Evolutionary conservation across 2,329 filamentous ascomycete species (phyloP).

Genomic region (Dothideomycetes sp.): DNA sequence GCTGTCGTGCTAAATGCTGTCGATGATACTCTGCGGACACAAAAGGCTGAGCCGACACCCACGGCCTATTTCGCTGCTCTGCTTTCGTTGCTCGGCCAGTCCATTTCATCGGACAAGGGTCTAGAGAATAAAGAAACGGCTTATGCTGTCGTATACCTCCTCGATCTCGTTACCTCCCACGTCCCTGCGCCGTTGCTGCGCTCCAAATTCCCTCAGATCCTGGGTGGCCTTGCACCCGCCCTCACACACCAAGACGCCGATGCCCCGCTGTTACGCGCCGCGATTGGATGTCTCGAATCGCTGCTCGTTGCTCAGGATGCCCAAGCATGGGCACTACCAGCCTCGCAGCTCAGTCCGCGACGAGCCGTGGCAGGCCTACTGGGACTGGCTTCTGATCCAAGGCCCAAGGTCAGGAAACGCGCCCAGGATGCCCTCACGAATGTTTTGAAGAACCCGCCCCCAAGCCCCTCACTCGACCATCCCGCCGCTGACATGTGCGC

Average conservation of each 20-base stretch:
- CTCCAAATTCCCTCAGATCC: constrained; percentile 89
- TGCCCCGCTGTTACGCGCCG: constrained; percentile 73
- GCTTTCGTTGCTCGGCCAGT: constrained; percentile 73
- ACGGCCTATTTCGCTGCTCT: constrained; percentile 96
- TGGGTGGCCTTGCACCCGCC: constrained; percentile 74
- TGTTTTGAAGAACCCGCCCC: constrained; percentile 74
- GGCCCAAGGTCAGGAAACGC: constrained; percentile 88
- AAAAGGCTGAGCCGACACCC: constrained; percentile 70
- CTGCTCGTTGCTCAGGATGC: constrained; percentile 81
- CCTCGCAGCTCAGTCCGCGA: constrained; percentile 73
- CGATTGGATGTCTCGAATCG: constrained; percentile 89
- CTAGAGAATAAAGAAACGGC: constrained; percentile 72
- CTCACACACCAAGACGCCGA: constrained; percentile 72
- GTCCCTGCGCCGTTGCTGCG: constrained; percentile 78
- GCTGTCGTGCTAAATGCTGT: constrained; percentile 81
- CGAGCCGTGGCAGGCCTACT: constrained; percentile 79
- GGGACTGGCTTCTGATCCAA: constrained; percentile 70
- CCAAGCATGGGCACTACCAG: constrained; percentile 75
- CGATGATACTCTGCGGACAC: constrained; percentile 82
- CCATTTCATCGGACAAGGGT: constrained; percentile 50
- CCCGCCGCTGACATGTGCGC: constrained; percentile 95
- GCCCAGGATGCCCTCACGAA: constrained; percentile 80
- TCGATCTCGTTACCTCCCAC: constrained; percentile 81
- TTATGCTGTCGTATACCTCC: constrained; percentile 82
- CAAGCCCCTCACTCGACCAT: constrained; percentile 85